Percentiles rank a stretch among this genome's conserved stretches.
phyloP scores from a whole-genome alignment of 164 flowering plant genomes.

The Piper betle region DNA sequence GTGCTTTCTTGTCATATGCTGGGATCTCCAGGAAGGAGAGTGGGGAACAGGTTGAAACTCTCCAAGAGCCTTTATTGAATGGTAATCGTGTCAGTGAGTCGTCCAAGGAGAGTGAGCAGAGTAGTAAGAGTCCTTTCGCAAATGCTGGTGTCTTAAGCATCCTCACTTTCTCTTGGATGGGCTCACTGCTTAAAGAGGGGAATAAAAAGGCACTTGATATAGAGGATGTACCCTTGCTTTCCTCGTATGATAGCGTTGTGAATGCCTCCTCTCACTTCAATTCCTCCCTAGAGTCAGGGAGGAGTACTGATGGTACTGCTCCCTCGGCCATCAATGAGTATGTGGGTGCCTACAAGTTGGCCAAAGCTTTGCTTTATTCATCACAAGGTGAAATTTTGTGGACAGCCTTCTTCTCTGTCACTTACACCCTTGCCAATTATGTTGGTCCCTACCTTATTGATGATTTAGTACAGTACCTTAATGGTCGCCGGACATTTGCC shows the following conservation, averaged over 20 bases:
- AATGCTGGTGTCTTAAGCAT: constrained; percentile 23
- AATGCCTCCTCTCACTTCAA: constrained; percentile 17
- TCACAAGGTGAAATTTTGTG: constrained; percentile 28
- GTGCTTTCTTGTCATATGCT: constrained; percentile 11
- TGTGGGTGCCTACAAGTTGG: constrained; percentile 34
- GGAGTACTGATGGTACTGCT: constrained; percentile 1
- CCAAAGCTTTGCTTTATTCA: constrained; percentile 29
- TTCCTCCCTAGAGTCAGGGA: constrained; percentile 10
- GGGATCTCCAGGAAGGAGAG: constrained; percentile 10
- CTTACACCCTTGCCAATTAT: constrained; percentile 36
- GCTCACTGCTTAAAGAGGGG: constrained; percentile 23
- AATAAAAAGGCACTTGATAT: constrained; percentile 26
- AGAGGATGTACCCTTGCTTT: constrained; percentile 38
- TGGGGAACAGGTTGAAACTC: constrained; percentile 5
- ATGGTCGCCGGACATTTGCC: constrained; percentile 24
- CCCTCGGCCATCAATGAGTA: background rate
- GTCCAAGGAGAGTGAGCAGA: constrained; percentile 3
- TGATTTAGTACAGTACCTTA: constrained; percentile 49
- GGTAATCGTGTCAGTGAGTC: constrained; percentile 5
- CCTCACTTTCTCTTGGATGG: constrained; percentile 37
- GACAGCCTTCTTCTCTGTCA: constrained; percentile 27
- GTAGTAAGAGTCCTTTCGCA: constrained; percentile 15
- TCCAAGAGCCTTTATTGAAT: constrained; percentile 19
- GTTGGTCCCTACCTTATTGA: constrained; percentile 80
- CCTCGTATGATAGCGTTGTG: constrained; percentile 13